These are phyloP conservation scores for Castanea crenata DNA, from an alignment of 306 rosid species.

Conservation along the genomic window DNA sequence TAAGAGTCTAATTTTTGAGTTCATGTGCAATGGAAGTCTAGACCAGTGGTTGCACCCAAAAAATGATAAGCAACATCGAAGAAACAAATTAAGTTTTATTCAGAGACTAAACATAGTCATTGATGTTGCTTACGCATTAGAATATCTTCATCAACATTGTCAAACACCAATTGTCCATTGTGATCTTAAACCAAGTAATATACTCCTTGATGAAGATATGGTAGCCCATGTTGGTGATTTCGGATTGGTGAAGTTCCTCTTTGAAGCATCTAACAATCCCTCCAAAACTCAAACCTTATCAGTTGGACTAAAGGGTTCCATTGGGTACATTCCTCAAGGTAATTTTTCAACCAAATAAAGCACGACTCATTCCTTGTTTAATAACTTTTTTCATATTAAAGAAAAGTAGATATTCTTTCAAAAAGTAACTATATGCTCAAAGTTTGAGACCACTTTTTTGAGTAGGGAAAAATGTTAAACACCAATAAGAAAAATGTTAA, in stretches of 20 bases:
- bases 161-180: conserved; percentile 34
- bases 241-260: conserved; percentile 39
- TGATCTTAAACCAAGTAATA: conserved; percentile 49
- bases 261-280: not conserved
- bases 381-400: too few relatives aligned
- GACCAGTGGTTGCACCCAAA: conserved; percentile 29
- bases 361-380: too few relatives aligned
- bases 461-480: too few relatives aligned
- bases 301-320: conserved; percentile 24
- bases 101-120: conserved; percentile 29
- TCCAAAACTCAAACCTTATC: too few relatives aligned
- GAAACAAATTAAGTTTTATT: conserved; percentile 2
- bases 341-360: not conserved
- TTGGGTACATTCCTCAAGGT: conserved; percentile 36
- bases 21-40: conserved; percentile 41
- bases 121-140: conserved; percentile 40
- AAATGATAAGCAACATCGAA: not conserved
- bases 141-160: conserved; percentile 38
- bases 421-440: accelerated
- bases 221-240: conserved; percentile 44
- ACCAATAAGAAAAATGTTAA: too few relatives aligned
- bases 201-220: conserved; percentile 33
- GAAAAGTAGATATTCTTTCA: too few relatives aligned
- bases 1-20: conserved; percentile 33
- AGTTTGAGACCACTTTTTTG: accelerated